Percentiles rank a stretch among this genome's conserved stretches.
phyloP scores from a whole-genome alignment of 2,329 filamentous ascomycete species.

The Penicillium sclerotiorum region DNA sequence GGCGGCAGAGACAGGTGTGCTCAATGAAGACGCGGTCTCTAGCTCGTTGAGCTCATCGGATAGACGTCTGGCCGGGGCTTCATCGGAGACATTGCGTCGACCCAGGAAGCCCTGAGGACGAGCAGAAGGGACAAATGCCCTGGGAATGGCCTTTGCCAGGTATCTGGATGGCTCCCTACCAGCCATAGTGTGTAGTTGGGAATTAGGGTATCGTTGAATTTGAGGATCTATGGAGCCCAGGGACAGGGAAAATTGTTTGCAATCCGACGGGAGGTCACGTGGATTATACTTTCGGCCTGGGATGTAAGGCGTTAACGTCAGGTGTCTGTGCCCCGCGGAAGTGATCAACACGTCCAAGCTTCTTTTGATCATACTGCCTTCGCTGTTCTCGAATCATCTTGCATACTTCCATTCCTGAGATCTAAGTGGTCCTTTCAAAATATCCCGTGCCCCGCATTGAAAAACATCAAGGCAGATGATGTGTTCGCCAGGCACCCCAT shows the following conservation, averaged over 20 bases:
- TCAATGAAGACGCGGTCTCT: slow-evolving; percentile 52
- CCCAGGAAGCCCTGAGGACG: slow-evolving; percentile 35
- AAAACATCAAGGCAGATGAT: slow-evolving; percentile 27
- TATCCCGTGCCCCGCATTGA: slow-evolving; percentile 20
- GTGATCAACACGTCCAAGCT: slow-evolving; percentile 21
- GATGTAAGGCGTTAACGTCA: slow-evolving; percentile 7
- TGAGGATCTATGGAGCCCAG: slow-evolving; percentile 12
- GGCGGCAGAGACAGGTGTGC: slow-evolving; percentile 41
- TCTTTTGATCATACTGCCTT: slow-evolving; percentile 16
- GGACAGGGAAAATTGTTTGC: slow-evolving; percentile 36
- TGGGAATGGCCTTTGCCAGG: slow-evolving; percentile 41
- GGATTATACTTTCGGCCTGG: slow-evolving; percentile 7
- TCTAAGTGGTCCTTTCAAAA: neutral
- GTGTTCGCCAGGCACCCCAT: slow-evolving; percentile 20
- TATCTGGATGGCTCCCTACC: slow-evolving; percentile 43
- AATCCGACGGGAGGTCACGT: slow-evolving; percentile 20
- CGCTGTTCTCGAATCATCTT: slow-evolving; percentile 13
- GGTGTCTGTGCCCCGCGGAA: slow-evolving; percentile 20
- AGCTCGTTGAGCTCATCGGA: slow-evolving; percentile 45
- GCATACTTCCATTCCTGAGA: slow-evolving; percentile 2
- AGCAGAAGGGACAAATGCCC: slow-evolving; percentile 35
- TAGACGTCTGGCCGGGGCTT: slow-evolving; percentile 36
- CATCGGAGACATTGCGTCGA: slow-evolving; percentile 52
- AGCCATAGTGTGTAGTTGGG: slow-evolving; percentile 37
- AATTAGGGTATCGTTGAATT: slow-evolving; percentile 20